These are phyloP conservation scores for Coemansia sp. DNA, from an alignment of 192 early-diverging fungal genomes.

Conservation along the genomic window DNA sequence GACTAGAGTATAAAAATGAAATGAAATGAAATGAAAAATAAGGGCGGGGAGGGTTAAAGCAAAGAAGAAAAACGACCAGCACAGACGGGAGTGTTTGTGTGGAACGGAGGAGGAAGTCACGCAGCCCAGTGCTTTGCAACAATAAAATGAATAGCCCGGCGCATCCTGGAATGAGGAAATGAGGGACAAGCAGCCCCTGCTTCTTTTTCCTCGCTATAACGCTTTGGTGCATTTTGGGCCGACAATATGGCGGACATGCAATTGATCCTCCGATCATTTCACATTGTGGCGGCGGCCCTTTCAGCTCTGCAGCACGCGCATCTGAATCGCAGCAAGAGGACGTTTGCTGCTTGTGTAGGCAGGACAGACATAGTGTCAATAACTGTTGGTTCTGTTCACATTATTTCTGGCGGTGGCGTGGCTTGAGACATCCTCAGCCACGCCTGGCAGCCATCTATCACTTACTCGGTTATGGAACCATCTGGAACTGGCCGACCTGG, in stretches of 20 bases:
- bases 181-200: conserved; percentile 2
- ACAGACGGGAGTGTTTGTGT: conserved; percentile 11
- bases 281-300: conserved; percentile 11
- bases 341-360: background rate
- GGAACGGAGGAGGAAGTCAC: conserved; percentile 11
- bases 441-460: no score
- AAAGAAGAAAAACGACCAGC: conserved; percentile 13
- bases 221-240: conserved; percentile 5
- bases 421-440: conserved; percentile 4
- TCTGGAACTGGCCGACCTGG: no score
- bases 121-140: conserved; percentile 6
- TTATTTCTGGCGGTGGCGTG: conserved; percentile 8
- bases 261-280: conserved; percentile 23
- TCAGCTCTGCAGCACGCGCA: background rate
- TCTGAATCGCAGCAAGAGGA: background rate
- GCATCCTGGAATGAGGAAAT: background rate
- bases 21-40: conserved; percentile 7
- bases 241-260: conserved; percentile 7
- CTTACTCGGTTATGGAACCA: no score
- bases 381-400: background rate
- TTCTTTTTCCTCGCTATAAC: background rate
- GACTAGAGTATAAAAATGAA: conserved; percentile 6
- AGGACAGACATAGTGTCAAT: background rate
- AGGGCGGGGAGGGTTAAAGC: background rate
- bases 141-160: conserved; percentile 5